Evolutionary conservation across 2,329 filamentous ascomycete species (phyloP), one percentile per base, ranked within the genome.

Genomic region (Atkinsonella texensis): DNA sequence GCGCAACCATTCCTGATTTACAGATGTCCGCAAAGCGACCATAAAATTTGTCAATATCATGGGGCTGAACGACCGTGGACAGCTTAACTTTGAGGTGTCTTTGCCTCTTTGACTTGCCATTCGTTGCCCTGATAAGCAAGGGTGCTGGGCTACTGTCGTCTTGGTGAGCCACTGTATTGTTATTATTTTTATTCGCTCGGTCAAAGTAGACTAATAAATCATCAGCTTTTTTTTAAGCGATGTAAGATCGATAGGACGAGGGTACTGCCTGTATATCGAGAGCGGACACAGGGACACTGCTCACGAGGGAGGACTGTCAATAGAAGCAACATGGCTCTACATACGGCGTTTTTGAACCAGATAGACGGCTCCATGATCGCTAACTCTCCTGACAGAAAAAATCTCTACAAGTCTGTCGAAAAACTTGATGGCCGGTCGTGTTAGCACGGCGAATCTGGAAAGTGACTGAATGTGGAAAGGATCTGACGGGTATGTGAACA

Each of bases 11-110:
- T 6, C 89, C 89, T 0, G 77, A 73, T 73, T 95, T 96, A 70
- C 90, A 96, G 3, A 89, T 77, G 59, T 97, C 93, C 20, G 89
- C 90, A 71, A 97, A 98, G 49, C 80, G 77, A 32, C 74, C 71
- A 66, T 89, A 98, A 64, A 98, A 98, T 0, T 67, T 72, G 50
- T 94, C 89, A 11, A 97, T 67, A 5, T 85, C 80, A 53, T 84
- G 80, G 1, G 85, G 80, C 51, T 85, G 76, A 1, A 97, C 89
- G 0, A 95, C 68, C 0, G 93, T 97, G 2, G 87, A 88, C 28
- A 96, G 65, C 67, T 90, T 95, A 58, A 87, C 69, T 58, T 84
- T 83, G 52, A 75, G 66, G 41, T 73, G 67, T 51, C 76, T 74
- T 56, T 76, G 74, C 55, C 69, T 72, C 60, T 77, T 81, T 48